Percentiles rank a stretch among this genome's conserved stretches.
Evolutionary conservation across 2,329 filamentous ascomycete genomes (phyloP).

Genomic region (Colletotrichum sp.): DNA sequence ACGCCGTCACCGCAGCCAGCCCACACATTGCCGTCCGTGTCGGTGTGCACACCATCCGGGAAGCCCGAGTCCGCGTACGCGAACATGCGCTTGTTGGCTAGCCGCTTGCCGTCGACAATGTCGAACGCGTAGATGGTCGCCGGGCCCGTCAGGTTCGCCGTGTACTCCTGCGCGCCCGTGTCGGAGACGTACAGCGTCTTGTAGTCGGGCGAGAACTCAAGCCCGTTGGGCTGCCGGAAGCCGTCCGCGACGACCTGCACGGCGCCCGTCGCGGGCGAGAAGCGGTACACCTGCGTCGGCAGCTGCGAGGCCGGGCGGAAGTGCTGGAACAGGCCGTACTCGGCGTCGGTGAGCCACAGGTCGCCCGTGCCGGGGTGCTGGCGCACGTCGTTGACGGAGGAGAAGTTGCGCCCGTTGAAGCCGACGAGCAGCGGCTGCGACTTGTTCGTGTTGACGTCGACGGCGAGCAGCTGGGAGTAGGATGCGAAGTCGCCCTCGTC

Average conservation of each 20-base stretch:
- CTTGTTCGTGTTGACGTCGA: conserved; percentile 24
- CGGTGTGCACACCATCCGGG: conserved; percentile 52
- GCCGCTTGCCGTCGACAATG: conserved; percentile 4
- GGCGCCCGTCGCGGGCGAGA: conserved; percentile 40
- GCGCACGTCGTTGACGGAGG: conserved; percentile 55
- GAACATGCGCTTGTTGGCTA: conserved; percentile 52
- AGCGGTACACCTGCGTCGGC: conserved; percentile 54
- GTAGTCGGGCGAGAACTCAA: conserved; percentile 51
- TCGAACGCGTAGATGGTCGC: conserved; percentile 19
- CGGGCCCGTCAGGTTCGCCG: neutral
- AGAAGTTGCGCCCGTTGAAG: conserved; percentile 38
- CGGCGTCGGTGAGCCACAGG: conserved; percentile 57
- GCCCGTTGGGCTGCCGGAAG: conserved; percentile 51
- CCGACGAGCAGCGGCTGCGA: conserved; percentile 15
- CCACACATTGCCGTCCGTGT: conserved; percentile 53
- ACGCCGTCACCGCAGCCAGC: conserved; percentile 54
- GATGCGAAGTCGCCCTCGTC: conserved; percentile 16
- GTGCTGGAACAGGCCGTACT: conserved; percentile 52
- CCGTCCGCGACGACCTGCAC: conserved; percentile 52
- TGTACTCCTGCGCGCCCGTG: conserved; percentile 28
- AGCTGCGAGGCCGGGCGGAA: conserved; percentile 47
- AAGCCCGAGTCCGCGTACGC: conserved; percentile 52
- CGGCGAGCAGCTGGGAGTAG: conserved; percentile 18
- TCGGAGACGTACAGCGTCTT: conserved; percentile 51
- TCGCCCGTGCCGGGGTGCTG: conserved; percentile 41